A percentile compares a stretch with the other conserved stretches of the same genome.
Conservation (phyloP, 345 rosid species). For the Arabis hirsuta region DNA sequence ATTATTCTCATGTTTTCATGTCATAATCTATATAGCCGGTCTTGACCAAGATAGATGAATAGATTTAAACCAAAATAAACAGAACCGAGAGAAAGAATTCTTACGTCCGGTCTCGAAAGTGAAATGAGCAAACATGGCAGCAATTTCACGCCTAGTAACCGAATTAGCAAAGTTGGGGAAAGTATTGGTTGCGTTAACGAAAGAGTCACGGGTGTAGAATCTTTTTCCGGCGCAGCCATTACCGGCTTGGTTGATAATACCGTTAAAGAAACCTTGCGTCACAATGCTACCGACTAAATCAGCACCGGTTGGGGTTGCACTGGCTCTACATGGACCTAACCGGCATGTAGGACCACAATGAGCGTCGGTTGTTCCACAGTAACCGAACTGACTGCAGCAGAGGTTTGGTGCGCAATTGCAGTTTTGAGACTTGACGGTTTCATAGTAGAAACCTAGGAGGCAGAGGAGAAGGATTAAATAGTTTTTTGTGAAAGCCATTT, state of each 20-base stretch:
- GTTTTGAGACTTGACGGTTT: constrained; percentile 48
- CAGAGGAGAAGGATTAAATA: constrained; percentile 4
- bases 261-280: constrained; percentile 47
- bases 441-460: background rate
- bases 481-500: constrained; percentile 13
- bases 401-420: constrained; percentile 52
- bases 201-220: constrained; percentile 52
- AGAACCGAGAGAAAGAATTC: background rate
- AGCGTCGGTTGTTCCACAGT: constrained; percentile 40
- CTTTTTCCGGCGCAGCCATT: constrained; percentile 50
- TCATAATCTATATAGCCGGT: background rate
- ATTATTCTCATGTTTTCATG: background rate
- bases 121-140: constrained; percentile 59
- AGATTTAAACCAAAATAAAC: background rate
- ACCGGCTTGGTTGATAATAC: constrained; percentile 45
- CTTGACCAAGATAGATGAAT: background rate
- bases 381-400: constrained; percentile 54
- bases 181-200: constrained; percentile 41
- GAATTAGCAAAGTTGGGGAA: constrained; percentile 32
- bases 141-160: constrained; percentile 51
- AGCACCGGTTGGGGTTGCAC: constrained; percentile 1
- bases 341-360: constrained; percentile 54
- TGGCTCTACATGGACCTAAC: constrained; percentile 45
- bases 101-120: constrained; percentile 59
- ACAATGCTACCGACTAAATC: constrained; percentile 46